A percentile compares a stretch with the other conserved stretches of the same genome.
Conservation (phyloP, 116 monocot species). For the Papilionanthe hybrid region DNA sequence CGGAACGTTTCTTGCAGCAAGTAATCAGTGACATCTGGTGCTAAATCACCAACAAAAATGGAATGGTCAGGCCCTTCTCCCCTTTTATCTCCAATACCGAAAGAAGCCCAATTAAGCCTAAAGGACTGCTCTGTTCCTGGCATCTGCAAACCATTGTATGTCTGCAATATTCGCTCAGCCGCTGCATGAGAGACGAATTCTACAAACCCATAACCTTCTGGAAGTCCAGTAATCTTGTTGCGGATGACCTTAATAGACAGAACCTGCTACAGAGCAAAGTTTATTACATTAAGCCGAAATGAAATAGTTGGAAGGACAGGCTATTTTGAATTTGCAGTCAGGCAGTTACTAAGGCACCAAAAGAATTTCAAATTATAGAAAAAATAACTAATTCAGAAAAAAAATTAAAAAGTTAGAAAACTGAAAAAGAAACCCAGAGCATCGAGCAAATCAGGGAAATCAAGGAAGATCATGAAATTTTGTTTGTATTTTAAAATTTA, state of each 20-base stretch:
- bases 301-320: background rate
- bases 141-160: constrained; percentile 76
- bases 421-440: background rate
- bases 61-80: constrained; percentile 70
- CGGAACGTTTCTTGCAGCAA: constrained; percentile 83
- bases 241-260: constrained; percentile 85
- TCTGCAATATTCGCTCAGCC: constrained; percentile 77
- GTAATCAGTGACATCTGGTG: constrained; percentile 89
- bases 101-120: constrained; percentile 87
- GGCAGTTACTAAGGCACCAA: background rate
- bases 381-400: background rate
- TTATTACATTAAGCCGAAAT: background rate
- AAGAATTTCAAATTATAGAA: background rate
- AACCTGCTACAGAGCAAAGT: constrained; percentile 36
- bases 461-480: background rate
- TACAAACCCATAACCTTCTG: constrained; percentile 95
- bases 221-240: constrained; percentile 88
- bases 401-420: background rate
- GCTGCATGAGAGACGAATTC: constrained; percentile 79
- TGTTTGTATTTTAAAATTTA: background rate
- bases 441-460: background rate
- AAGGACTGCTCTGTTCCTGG: constrained; percentile 79
- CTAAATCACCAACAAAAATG: constrained; percentile 89
- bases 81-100: constrained; percentile 69
- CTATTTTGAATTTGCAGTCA: background rate